Conservation (phyloP, 176 grass and related monocot species). For the Carex cristatella region DNA sequence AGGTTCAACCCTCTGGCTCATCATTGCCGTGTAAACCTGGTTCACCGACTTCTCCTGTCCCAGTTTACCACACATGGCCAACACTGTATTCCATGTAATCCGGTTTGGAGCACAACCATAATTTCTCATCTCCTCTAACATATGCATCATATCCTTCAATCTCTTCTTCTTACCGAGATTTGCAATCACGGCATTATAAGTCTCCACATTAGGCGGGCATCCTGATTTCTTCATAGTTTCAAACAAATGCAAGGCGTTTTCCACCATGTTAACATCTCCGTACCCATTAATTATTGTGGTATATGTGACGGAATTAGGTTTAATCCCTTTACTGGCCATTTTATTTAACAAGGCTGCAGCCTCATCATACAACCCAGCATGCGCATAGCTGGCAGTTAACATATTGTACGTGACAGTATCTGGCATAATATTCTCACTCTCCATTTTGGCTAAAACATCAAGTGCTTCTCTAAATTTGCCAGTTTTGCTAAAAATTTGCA, state of each 20-base stretch:
- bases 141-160: slow-evolving; percentile 47
- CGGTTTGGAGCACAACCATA: slow-evolving; percentile 62
- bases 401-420: slow-evolving; percentile 76
- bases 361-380: slow-evolving; percentile 68
- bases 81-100: slow-evolving; percentile 86
- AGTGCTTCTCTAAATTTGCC: slow-evolving; percentile 53
- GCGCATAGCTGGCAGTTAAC: slow-evolving; percentile 53
- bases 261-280: slow-evolving; percentile 51
- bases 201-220: slow-evolving; percentile 49
- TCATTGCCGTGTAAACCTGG: slow-evolving; percentile 59
- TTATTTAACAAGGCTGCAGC: slow-evolving; percentile 47
- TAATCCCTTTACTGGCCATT: slow-evolving; percentile 57
- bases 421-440: slow-evolving; percentile 41
- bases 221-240: slow-evolving; percentile 67
- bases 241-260: slow-evolving; percentile 56
- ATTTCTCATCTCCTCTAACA: slow-evolving; percentile 61
- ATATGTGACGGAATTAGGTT: slow-evolving; percentile 69
- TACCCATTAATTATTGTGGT: slow-evolving; percentile 68
- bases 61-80: slow-evolving; percentile 66
- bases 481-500: slow-evolving; percentile 75
- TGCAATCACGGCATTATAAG: slow-evolving; percentile 63
- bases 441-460: slow-evolving; percentile 67
- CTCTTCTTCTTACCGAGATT: slow-evolving; percentile 82
- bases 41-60: slow-evolving; percentile 70
- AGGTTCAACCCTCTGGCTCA: slow-evolving; percentile 51